A percentile compares a stretch with the other conserved stretches of the same genome.
These are phyloP conservation scores for Cymbopogon flexuosus DNA, from an alignment of 202 grass and related monocot genomes.

Conservation along the genomic window DNA sequence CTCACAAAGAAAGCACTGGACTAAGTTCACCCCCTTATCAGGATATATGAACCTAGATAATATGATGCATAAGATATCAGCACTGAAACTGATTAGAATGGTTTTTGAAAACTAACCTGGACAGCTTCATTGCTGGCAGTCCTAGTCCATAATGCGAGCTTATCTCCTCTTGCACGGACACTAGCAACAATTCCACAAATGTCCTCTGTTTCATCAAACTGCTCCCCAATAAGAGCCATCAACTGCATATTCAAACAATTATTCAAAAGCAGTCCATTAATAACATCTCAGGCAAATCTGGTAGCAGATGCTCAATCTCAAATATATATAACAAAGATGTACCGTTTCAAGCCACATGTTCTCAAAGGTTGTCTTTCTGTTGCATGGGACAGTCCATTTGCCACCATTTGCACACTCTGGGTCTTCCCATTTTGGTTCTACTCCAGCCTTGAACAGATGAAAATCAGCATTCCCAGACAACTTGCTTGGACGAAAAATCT, in stretches of 20 bases:
- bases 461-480: conserved; percentile 78
- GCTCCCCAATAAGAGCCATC: conserved; percentile 96
- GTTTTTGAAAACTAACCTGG: conserved; percentile 59
- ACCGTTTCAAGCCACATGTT: conserved; percentile 95
- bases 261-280: not conserved
- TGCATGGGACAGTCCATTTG: conserved; percentile 83
- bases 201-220: conserved; percentile 90
- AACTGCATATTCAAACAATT: conserved; percentile 49
- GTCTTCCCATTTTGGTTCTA: conserved; percentile 98
- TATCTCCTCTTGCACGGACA: conserved; percentile 79
- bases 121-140: conserved; percentile 97
- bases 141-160: conserved; percentile 91
- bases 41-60: not conserved
- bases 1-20: not conserved
- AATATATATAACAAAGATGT: conserved; percentile 17
- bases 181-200: conserved; percentile 97
- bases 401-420: conserved; percentile 96
- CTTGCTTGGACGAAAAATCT: conserved; percentile 88
- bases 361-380: conserved; percentile 70
- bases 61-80: not conserved
- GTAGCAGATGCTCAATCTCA: not conserved
- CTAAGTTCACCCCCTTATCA: not conserved
- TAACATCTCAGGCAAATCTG: not conserved
- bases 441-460: conserved; percentile 83
- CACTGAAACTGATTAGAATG: not conserved